Conservation (phyloP, 148 eudicot genomes). For the Vaccinium macrocarpon region DNA sequence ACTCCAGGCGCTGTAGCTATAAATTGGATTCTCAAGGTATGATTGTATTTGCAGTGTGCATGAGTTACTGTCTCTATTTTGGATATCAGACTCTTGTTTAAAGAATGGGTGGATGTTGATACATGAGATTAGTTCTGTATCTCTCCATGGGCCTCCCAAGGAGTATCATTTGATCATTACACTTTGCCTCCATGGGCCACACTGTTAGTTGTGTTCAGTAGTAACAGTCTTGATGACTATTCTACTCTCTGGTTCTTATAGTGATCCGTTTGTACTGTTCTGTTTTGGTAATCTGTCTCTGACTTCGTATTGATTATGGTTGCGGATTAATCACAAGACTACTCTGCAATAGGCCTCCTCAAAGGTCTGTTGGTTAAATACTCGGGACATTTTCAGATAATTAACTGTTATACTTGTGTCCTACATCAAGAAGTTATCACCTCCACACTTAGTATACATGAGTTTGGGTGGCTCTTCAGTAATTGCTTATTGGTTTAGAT, state of each 20-base stretch:
- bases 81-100: not conserved
- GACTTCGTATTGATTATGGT: not conserved
- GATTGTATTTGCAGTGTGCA: not conserved
- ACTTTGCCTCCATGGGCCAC: not conserved
- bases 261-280: not conserved
- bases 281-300: not conserved
- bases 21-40: constrained; percentile 98
- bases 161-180: not conserved
- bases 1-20: constrained; percentile 93
- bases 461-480: not conserved
- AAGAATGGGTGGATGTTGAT: not conserved
- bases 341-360: not conserved
- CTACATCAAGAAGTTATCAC: not conserved
- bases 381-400: not conserved
- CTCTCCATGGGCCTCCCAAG: not conserved
- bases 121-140: not conserved
- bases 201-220: not conserved
- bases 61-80: constrained; percentile 3
- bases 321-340: not conserved
- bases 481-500: not conserved
- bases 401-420: not conserved
- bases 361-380: not conserved
- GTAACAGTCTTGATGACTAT: not conserved
- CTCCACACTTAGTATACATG: not conserved
- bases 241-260: not conserved